Evolutionary conservation across 2,329 filamentous ascomycete species (phyloP).

Genomic region (Sphaerostilbella broomeana): DNA sequence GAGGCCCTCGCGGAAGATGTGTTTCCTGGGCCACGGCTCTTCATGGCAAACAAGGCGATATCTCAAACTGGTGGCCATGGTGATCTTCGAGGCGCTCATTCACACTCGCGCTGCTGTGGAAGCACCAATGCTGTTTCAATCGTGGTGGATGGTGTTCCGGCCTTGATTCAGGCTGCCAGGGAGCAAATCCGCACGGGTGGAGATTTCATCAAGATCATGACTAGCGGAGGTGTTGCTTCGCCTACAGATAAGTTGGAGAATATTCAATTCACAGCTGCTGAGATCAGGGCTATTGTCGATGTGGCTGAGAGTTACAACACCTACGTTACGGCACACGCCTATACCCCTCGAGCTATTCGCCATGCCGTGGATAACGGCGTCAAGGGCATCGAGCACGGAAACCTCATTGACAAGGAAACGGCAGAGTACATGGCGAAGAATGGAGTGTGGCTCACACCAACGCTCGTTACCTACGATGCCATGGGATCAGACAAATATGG

Average conservation of each 20-base stretch:
- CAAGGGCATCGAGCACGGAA: slow-evolving; percentile 44
- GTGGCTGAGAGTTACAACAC: slow-evolving; percentile 43
- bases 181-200: slow-evolving; percentile 50
- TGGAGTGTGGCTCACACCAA: slow-evolving; percentile 46
- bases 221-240: slow-evolving; percentile 48
- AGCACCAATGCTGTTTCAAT: slow-evolving; percentile 4
- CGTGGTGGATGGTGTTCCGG: slow-evolving; percentile 42
- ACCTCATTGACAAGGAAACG: slow-evolving; percentile 36
- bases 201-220: slow-evolving; percentile 59
- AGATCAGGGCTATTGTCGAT: slow-evolving; percentile 48
- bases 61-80: slow-evolving; percentile 54
- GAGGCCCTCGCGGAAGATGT: slow-evolving; percentile 51
- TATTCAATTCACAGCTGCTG: slow-evolving; percentile 50
- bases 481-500: slow-evolving; percentile 39
- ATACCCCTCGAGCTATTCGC: slow-evolving; percentile 47
- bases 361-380: slow-evolving; percentile 51
- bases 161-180: slow-evolving; percentile 45
- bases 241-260: slow-evolving; percentile 48
- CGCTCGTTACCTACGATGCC: slow-evolving; percentile 44
- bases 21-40: slow-evolving; percentile 48
- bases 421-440: slow-evolving; percentile 44
- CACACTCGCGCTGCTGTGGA: slow-evolving; percentile 30
- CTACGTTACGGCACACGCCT: slow-evolving; percentile 52
- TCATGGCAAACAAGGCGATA: slow-evolving; percentile 47
- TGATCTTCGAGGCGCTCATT: slow-evolving; percentile 41